Conservation (phyloP, 2,329 filamentous ascomycete genomes). For the Atkinsonella hypoxylon region DNA sequence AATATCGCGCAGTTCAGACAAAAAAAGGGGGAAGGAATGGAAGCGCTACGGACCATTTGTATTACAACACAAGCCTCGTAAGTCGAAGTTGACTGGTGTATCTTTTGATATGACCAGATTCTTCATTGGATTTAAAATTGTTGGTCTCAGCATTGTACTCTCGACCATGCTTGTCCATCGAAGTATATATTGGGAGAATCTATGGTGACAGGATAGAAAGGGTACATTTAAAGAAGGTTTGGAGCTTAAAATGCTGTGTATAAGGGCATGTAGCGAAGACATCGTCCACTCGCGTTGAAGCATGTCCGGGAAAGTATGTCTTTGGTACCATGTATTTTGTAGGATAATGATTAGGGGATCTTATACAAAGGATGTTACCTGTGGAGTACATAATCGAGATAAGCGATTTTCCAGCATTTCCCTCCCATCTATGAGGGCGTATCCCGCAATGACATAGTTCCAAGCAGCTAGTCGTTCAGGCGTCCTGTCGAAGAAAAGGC, state of each 20-base stretch:
- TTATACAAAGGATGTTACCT: background rate
- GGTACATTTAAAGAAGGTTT: background rate
- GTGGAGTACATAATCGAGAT: background rate
- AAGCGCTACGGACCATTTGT: background rate
- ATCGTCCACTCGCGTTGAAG: background rate
- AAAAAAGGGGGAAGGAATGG: background rate
- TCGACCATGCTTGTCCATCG: background rate
- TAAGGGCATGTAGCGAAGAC: background rate
- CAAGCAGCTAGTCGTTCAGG: too few relatives aligned
- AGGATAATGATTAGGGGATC: background rate
- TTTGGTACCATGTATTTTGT: background rate
- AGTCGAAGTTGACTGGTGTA: background rate
- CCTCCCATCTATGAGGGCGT: too few relatives aligned
- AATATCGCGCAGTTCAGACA: background rate
- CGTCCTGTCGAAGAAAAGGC: too few relatives aligned
- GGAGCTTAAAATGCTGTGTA: background rate
- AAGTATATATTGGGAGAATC: background rate
- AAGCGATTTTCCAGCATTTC: background rate
- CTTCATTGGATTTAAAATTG: background rate
- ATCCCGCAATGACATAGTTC: background rate
- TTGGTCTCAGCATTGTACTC: background rate
- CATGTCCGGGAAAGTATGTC: background rate
- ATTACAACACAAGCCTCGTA: background rate
- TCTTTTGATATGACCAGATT: background rate
- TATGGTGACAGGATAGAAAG: background rate